Conservation (phyloP, 495 filamentous ascomycete species). For the Amorphotheca resinae region DNA sequence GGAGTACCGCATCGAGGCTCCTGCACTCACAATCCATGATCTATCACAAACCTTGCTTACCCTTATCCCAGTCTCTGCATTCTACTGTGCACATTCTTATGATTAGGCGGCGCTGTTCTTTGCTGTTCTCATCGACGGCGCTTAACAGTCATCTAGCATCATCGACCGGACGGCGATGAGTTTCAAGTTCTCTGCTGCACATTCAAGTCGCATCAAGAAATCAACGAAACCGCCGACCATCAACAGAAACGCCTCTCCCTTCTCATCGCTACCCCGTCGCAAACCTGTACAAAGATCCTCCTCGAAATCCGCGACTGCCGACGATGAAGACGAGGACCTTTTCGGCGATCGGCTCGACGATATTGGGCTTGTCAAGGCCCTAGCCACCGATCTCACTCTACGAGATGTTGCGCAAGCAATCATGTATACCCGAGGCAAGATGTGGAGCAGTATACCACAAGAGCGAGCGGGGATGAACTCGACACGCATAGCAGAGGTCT, state of each 20-base stretch:
- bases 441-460: constrained; percentile 59
- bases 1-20: too few species aligned
- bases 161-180: constrained; percentile 11
- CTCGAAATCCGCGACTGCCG: constrained; percentile 17
- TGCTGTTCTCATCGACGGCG: too few species aligned
- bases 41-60: too few species aligned
- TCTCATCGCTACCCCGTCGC: constrained; percentile 41
- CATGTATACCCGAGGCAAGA: constrained; percentile 43
- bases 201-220: constrained; percentile 31
- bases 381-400: constrained; percentile 40
- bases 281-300: constrained; percentile 34
- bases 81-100: too few species aligned
- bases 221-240: constrained; percentile 21
- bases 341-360: constrained; percentile 44
- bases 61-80: too few species aligned
- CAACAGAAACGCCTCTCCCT: constrained; percentile 29
- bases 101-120: too few species aligned
- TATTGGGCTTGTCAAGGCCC: constrained; percentile 36
- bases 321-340: constrained; percentile 29
- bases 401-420: constrained; percentile 55
- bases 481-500: constrained; percentile 53
- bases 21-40: too few species aligned
- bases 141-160: neutral
- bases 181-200: constrained; percentile 16
- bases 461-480: constrained; percentile 59